A percentile compares a stretch with the other conserved stretches of the same genome.
Conservation (phyloP, 257 asterid genomes). For the Ehretia macrophylla region DNA sequence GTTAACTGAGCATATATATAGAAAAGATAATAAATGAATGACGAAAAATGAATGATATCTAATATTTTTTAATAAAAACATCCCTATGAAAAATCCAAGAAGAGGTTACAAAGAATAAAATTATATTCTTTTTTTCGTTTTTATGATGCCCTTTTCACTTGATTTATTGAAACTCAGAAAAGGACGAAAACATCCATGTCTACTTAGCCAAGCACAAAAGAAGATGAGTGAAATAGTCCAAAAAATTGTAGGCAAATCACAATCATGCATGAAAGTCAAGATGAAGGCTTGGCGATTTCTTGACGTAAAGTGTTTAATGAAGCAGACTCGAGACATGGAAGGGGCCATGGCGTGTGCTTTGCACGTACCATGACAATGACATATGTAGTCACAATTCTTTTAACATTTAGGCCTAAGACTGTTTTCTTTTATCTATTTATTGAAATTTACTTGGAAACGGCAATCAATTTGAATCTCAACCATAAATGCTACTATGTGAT, state of each 20-base stretch:
- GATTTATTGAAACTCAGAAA: too few species aligned
- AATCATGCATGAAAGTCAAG: slow-evolving; percentile 22
- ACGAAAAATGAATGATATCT: too few species aligned
- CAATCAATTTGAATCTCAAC: too few species aligned
- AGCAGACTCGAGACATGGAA: slow-evolving; percentile 1
- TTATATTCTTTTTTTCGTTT: too few species aligned
- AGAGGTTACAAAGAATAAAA: too few species aligned
- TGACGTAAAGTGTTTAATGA: not conserved
- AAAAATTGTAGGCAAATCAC: not conserved
- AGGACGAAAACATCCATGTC: slow-evolving; percentile 3
- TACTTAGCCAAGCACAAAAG: slow-evolving; percentile 4
- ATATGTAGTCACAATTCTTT: not conserved
- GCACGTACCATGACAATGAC: slow-evolving; percentile 41
- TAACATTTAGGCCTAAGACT: not conserved
- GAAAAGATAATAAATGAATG: too few species aligned
- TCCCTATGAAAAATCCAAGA: too few species aligned
- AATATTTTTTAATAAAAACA: too few species aligned
- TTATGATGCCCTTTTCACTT: not conserved
- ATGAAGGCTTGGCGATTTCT: slow-evolving; percentile 9
- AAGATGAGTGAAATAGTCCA: slow-evolving; percentile 9
- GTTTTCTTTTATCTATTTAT: too few species aligned
- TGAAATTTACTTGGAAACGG: too few species aligned
- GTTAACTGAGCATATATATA: too few species aligned
- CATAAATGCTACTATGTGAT: too few species aligned
- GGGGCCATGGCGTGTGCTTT: slow-evolving; percentile 39